Evolutionary conservation across 2,329 filamentous ascomycete genomes (phyloP).

Genomic region (Xylaria sp.): DNA sequence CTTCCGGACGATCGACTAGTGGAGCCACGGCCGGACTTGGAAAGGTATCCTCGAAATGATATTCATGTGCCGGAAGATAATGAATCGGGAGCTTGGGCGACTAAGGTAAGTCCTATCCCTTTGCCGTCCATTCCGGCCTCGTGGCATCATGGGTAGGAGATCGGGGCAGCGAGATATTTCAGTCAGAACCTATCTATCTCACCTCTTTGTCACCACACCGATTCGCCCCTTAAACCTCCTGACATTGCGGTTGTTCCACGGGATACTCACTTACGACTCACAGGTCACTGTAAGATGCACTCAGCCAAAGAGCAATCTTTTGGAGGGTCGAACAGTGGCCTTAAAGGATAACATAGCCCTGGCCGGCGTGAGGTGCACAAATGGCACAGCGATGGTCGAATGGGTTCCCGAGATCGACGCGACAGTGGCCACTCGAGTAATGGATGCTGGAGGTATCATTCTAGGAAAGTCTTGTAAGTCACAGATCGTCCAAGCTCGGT

Average conservation of each 20-base stretch:
- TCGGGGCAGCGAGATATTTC: no score
- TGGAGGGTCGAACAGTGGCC: conserved; percentile 56
- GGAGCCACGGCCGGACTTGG: conserved; percentile 42
- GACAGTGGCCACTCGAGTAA: conserved; percentile 55
- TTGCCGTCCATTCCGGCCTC: not conserved
- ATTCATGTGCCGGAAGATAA: conserved; percentile 44
- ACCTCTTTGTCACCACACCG: no score
- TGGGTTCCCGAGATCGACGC: conserved; percentile 57
- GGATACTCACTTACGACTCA: not conserved
- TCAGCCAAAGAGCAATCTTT: conserved; percentile 40
- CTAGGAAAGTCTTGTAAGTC: conserved; percentile 53
- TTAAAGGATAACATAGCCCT: conserved; percentile 62
- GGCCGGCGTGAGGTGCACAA: conserved; percentile 56
- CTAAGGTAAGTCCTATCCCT: conserved; percentile 35
- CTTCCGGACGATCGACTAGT: conserved; percentile 41
- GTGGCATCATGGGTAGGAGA: not conserved
- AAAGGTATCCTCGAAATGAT: conserved; percentile 45
- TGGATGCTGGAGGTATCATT: conserved; percentile 56
- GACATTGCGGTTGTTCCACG: no score
- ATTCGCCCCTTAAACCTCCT: no score
- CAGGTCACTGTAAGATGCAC: conserved; percentile 44
- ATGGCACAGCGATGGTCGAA: conserved; percentile 55
- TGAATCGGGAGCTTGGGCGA: conserved; percentile 45
- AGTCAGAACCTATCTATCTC: no score
- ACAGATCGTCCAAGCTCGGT: no score